Evolutionary conservation across 768 basidiomycete genomes (phyloP).

Genomic region (Mycena capillaripes): DNA sequence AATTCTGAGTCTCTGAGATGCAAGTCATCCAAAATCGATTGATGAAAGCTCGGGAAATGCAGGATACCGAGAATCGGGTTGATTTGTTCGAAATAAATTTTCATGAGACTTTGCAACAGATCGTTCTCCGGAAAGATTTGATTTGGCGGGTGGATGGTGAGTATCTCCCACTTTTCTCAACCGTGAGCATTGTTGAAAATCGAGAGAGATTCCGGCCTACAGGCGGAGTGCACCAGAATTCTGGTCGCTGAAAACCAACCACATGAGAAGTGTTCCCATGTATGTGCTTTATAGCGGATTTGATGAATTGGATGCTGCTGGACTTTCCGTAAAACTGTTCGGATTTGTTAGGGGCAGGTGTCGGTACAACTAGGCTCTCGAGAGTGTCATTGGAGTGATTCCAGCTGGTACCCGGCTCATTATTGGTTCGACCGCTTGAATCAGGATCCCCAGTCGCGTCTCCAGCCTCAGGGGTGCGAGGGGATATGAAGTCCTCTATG

Average conservation of each 20-base stretch:
- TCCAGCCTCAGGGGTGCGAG: too few relatives aligned
- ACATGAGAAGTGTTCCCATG: conserved; percentile 5
- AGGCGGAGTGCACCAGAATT: conserved; percentile 31
- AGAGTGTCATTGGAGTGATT: too few relatives aligned
- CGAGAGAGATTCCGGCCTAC: conserved; percentile 5
- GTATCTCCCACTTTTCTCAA: conserved; percentile 52
- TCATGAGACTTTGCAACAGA: conserved; percentile 64
- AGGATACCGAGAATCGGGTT: conserved; percentile 72
- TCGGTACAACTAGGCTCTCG: too few relatives aligned
- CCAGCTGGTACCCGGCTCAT: too few relatives aligned
- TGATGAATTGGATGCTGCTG: conserved; percentile 15
- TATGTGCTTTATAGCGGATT: conserved; percentile 9
- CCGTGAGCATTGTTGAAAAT: background rate
- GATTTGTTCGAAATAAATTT: conserved; percentile 69
- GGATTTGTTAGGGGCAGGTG: background rate
- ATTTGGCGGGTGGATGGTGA: conserved; percentile 39
- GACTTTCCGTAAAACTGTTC: conserved; percentile 11
- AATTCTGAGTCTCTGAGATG: conserved; percentile 68
- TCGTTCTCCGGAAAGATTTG: conserved; percentile 63
- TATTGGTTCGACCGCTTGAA: too few relatives aligned
- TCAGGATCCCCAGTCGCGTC: too few relatives aligned
- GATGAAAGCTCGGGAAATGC: conserved; percentile 75
- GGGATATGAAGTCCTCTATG: background rate
- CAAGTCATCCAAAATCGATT: conserved; percentile 57
- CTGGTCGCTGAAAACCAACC: conserved; percentile 22